Conservation (phyloP, 2,329 filamentous ascomycete genomes). For the Rutstroemia sp. region DNA sequence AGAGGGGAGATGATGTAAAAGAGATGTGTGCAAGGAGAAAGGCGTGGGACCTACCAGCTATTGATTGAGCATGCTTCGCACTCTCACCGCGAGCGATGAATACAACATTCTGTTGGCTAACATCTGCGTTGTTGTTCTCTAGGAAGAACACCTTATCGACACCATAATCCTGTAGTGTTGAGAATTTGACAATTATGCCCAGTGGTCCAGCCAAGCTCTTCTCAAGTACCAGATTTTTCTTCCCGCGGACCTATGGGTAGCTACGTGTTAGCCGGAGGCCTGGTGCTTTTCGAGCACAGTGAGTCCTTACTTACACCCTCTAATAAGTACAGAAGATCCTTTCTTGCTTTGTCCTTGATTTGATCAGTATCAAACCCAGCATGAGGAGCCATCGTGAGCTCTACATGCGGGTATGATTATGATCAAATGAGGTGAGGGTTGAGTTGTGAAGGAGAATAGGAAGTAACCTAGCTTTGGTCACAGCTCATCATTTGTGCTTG, state of each 20-base stretch:
- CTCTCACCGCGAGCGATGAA: constrained; percentile 91
- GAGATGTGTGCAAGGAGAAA: not conserved
- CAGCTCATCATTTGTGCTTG: not conserved
- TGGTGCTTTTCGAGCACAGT: constrained; percentile 13
- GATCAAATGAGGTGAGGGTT: constrained; percentile 1
- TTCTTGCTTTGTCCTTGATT: constrained; percentile 73
- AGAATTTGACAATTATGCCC: constrained; percentile 89
- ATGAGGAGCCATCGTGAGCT: constrained; percentile 61
- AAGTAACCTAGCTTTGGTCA: not conserved
- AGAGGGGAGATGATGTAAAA: constrained; percentile 10
- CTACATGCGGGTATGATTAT: constrained; percentile 36
- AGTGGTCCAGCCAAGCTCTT: constrained; percentile 83
- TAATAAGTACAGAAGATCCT: constrained; percentile 82
- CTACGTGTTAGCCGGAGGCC: constrained; percentile 29
- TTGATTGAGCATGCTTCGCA: constrained; percentile 70
- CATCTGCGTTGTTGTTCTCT: constrained; percentile 91
- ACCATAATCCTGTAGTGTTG: constrained; percentile 91
- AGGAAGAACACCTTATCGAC: constrained; percentile 97
- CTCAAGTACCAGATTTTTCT: constrained; percentile 96
- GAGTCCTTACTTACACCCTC: constrained; percentile 72
- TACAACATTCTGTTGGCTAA: constrained; percentile 88
- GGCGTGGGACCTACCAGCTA: constrained; percentile 62
- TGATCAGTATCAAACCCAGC: constrained; percentile 66
- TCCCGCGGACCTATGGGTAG: constrained; percentile 73
- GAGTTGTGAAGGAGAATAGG: not conserved